Base-by-base conservation (phyloP, 2,329 filamentous ascomycete species). In the Aspergillus luchuensis region DNA sequence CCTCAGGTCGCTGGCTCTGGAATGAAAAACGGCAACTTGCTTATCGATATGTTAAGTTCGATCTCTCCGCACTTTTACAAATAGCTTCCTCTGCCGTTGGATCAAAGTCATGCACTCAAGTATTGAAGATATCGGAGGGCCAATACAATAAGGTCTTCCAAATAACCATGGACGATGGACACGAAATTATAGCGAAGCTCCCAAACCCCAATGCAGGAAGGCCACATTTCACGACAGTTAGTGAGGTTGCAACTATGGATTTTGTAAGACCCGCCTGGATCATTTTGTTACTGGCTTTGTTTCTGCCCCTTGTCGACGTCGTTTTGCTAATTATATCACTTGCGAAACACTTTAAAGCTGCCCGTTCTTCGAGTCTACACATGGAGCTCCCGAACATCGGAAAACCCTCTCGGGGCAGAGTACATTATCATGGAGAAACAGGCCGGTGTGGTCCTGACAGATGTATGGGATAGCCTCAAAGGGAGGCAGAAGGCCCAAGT, bases 341-440 rank as follows among this genome's bases (percentile, higher is more conserved):
- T 65, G 56, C 56, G 63, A 28, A 67, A 68, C 60, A 56, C 54
- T 8, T 43, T 67, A 1, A 17, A 58, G 8, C 49, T 77, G 56
- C 74, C 74, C 30, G 71, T 77, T 49, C 74, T 74, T 1, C 64
- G 67, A 58, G 63, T 78, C 7, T 72, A 72, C 55, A 62, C 69
- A 53, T 77, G 74, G 66, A 72, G 69, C 15, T 62, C 74, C 55
- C 67, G 66, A 47, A 61, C 63, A 43, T 56, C 58, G 50, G 67
- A 75, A 15, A 78, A 75, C 50, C 58, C 70, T 52, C 68, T 75
- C 51, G 72, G 74, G 11, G 74, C 74, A 43, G 74, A 77, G 65
- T 78, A 74, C 50, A 72, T 79, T 39, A 67, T 79, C 21, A 76
- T 76, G 71, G 76, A 76, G 58, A 69, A 72, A 19, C 54, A 64